Evolutionary conservation across 2,329 filamentous ascomycete genomes (phyloP).

Genomic region (Colletotrichum sp.): DNA sequence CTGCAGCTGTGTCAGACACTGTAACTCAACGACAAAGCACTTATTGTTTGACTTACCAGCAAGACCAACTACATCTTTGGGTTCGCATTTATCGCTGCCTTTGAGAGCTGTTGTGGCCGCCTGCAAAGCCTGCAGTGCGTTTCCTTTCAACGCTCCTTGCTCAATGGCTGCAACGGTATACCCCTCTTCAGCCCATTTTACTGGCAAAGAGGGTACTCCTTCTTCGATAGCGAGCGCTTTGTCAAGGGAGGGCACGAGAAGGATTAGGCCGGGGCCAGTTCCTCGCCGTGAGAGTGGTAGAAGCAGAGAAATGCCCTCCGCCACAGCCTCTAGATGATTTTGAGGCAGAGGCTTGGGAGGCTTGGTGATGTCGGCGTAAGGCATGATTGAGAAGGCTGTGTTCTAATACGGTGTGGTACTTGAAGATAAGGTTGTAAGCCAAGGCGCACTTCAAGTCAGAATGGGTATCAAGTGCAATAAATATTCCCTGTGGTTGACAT

Average conservation of each 20-base stretch:
- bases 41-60: background rate
- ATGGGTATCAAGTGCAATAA: background rate
- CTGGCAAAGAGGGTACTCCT: constrained; percentile 55
- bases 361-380: background rate
- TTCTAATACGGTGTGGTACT: accelerated
- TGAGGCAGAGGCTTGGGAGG: background rate
- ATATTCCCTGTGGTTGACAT: accelerated
- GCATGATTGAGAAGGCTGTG: constrained; percentile 4
- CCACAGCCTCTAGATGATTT: background rate
- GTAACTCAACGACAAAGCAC: background rate
- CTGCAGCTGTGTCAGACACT: background rate
- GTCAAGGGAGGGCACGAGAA: background rate
- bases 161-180: constrained; percentile 65
- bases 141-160: constrained; percentile 25
- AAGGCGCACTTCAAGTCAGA: background rate
- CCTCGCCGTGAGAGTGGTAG: background rate
- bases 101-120: background rate
- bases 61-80: background rate
- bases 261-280: background rate
- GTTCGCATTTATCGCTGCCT: background rate
- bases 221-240: constrained; percentile 22
- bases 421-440: accelerated
- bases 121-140: background rate
- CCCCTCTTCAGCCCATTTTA: constrained; percentile 77
- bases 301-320: background rate